phyloP scores from a whole-genome alignment of 129 eudicot genomes.

The sunflower (Helianthus annuus) region DNA sequence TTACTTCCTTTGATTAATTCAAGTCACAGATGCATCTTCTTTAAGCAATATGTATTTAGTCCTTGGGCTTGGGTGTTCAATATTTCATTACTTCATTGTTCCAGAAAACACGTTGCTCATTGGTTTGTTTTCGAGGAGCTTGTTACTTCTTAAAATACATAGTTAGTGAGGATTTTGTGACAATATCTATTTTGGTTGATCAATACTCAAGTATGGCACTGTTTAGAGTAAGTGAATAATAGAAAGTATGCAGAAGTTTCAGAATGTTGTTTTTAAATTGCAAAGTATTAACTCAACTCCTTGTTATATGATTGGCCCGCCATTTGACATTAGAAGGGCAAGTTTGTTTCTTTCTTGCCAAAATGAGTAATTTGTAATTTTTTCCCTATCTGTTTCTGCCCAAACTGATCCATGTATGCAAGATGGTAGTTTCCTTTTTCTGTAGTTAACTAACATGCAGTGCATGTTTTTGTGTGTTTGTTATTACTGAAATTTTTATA shows the following conservation, averaged over 20 bases:
- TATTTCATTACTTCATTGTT: no score
- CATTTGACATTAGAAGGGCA: not conserved
- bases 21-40: no score
- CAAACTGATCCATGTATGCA: constrained; percentile 8
- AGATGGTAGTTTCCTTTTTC: not conserved
- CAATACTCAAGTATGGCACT: not conserved
- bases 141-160: no score
- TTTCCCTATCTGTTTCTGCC: not conserved
- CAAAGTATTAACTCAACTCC: not conserved
- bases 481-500: not conserved
- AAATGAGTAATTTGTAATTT: not conserved
- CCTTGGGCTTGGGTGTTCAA: no score
- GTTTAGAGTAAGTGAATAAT: not conserved
- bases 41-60: no score
- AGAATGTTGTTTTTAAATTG: not conserved
- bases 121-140: not conserved
- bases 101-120: not conserved
- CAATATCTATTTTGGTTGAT: not conserved
- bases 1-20: no score
- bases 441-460: not conserved
- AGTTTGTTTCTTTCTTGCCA: not conserved
- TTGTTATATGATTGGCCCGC: not conserved
- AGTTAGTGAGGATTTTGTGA: not conserved
- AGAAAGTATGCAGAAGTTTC: not conserved
- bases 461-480: constrained; percentile 12